Evolutionary conservation across 495 filamentous ascomycete species (phyloP), one percentile per base, ranked within the genome.

Genomic region (Achaetomiella virescens): DNA sequence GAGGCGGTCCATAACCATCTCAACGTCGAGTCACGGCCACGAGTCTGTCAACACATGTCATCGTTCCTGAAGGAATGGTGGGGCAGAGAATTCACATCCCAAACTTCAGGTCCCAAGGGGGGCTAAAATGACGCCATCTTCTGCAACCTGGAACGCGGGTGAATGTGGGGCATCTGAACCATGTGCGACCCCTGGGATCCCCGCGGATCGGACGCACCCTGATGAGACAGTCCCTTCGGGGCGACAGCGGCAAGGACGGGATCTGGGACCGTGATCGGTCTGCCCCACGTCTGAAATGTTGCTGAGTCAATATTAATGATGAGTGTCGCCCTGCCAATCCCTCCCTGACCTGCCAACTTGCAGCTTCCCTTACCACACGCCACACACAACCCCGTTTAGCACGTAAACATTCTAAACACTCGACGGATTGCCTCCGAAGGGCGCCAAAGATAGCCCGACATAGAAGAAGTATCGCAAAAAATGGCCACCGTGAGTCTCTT

Each of bases 61-160:
- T 31, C 27, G 27, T 31, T 4, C 36, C 36, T 44, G 41, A 21
- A 35, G 52, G 11, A 43, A 5, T 31, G 31, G 10, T 20, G 27
- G 8, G 17, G 31, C 17, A 14, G 4, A 5, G 27, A 44, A 24
- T 31, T 2, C 20, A 27, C 29, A 25, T 48, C 38, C 27, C 27
- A 25, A 7, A 1, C 9, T 54, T 31, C 46, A 27, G 35, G 40
- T 35, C 3, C 37, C 15, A 36, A 37, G 37, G n/a, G 20, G 43
- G 46, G 4, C 55, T 57, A 60, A 63, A 63, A 63, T 61, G 61
- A 60, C 61, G 61, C 54, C 61, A 64, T 54, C 50, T 60, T 48
- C 55, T 48, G 41, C 55, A 29, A 46, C 17, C 15, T 18, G 48
- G 43, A 22, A n/a, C 29, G 40, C 4, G 38, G 27, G 27, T 5